Evolutionary conservation across 805 yeast genomes (phyloP), one percentile per base, ranked within the genome.

Genomic region (Teunomyces cretensis): DNA sequence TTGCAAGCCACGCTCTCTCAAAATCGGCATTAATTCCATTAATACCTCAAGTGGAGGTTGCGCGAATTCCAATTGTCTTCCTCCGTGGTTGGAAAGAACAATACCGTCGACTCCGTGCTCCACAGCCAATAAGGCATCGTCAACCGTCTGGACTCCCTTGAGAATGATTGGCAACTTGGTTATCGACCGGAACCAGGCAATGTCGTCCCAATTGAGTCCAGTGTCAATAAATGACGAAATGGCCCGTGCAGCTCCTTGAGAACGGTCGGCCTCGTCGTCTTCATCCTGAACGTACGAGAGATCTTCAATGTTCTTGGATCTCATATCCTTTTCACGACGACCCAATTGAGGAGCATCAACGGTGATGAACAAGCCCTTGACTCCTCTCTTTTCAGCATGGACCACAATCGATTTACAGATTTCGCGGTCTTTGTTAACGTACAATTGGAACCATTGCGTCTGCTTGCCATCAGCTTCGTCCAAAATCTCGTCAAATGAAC

Each of bases 401-500:
- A 60, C 60, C 12, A 78, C 60, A 39, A 61, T 53, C 11, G 60
- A 50, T 14, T 47, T 46, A 24, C 72, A 57, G 19, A 61, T 53
- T 26, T 58, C 54, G 13, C 77, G 60, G 33, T 72, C 69, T 2
- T 64, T 56, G 36, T 71, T 67, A 35, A 76, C 79, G 52, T 78
- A 78, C 32, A 75, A 62, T 51, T 78, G 83, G 47, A 70, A 66
- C 76, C 79, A 75, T 43, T 75, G 78, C 13, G 68, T 61, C 45
- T 67, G 73, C 32, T 74, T 74, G 11, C 78, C 80, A 1, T 66
- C 67, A 26, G 85, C 83, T 4, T 84, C 87, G 46, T 79, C 88
- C 3, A 84, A 80, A 49, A 90, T 86, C 61, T 90, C 97, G 54
- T 89, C 94, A 51, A 88, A 76, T 2, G 96, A 82, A 61, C 90